Percentiles rank a stretch among this genome's conserved stretches.
These are phyloP conservation scores for Rasamsonia emersonii DNA, from an alignment of 2,329 filamentous ascomycete genomes.

Conservation along the genomic window DNA sequence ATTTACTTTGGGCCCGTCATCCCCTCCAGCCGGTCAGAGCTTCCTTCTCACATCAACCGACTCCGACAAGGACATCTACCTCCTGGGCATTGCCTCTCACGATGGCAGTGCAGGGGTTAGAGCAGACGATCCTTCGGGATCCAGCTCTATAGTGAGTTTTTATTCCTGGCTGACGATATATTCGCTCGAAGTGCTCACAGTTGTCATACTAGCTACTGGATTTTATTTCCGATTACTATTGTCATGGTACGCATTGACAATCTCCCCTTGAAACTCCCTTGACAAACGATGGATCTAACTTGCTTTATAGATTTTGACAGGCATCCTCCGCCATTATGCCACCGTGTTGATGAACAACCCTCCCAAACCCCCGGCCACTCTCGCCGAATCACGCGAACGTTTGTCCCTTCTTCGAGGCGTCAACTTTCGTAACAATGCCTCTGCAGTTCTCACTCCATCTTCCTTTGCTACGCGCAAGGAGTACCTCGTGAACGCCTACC, in stretches of 20 bases:
- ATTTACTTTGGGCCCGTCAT: slow-evolving; percentile 9
- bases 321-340: slow-evolving; percentile 91
- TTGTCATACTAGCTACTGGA: slow-evolving; percentile 72
- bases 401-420: slow-evolving; percentile 75
- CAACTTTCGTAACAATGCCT: slow-evolving; percentile 72
- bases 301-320: slow-evolving; percentile 65
- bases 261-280: slow-evolving; percentile 5
- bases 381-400: slow-evolving; percentile 64
- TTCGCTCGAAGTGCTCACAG: slow-evolving; percentile 9
- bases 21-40: slow-evolving; percentile 2
- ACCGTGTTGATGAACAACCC: slow-evolving; percentile 78
- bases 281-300: neutral
- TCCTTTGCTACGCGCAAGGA: slow-evolving; percentile 76
- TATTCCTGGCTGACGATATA: slow-evolving; percentile 1
- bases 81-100: slow-evolving; percentile 4
- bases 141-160: slow-evolving; percentile 82
- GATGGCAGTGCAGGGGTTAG: slow-evolving; percentile 72
- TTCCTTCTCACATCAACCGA: slow-evolving; percentile 9
- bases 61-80: slow-evolving; percentile 9
- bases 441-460: slow-evolving; percentile 66
- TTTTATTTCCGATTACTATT: slow-evolving; percentile 90
- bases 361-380: slow-evolving; percentile 65
- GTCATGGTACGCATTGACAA: slow-evolving; percentile 63
- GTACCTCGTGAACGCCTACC: slow-evolving; percentile 69
- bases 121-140: slow-evolving; percentile 97